Conservation (phyloP, 164 flowering plant species). For the Pachysandra terminalis region DNA sequence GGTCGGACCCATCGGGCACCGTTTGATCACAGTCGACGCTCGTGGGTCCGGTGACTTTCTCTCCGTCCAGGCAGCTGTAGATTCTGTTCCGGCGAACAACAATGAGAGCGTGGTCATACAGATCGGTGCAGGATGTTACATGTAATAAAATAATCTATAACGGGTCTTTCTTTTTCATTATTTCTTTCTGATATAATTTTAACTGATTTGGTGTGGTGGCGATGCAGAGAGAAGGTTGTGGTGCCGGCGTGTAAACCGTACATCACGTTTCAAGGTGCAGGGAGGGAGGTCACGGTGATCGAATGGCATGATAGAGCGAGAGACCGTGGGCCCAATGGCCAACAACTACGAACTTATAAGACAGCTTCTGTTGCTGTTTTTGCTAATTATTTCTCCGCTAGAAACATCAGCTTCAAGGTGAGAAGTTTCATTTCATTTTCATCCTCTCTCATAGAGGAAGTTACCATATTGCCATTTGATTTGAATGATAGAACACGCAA, state of each 20-base stretch:
- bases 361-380: too few relatives aligned
- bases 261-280: slow-evolving; percentile 85
- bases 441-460: background rate
- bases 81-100: slow-evolving; percentile 61
- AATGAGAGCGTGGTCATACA: slow-evolving; percentile 44
- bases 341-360: slow-evolving; percentile 77
- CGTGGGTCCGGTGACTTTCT: slow-evolving; percentile 62
- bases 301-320: too few relatives aligned
- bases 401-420: slow-evolving; percentile 96
- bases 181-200: background rate
- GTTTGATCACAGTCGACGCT: slow-evolving; percentile 49
- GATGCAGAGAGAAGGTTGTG: slow-evolving; percentile 82
- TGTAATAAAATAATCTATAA: slow-evolving; percentile 35
- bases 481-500: slow-evolving; percentile 55
- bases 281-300: slow-evolving; percentile 67
- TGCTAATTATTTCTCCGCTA: too few relatives aligned
- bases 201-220: slow-evolving; percentile 1
- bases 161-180: background rate
- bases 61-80: too few relatives aligned
- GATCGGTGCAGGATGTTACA: slow-evolving; percentile 65
- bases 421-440: background rate
- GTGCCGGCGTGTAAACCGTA: slow-evolving; percentile 77
- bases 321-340: slow-evolving; percentile 71
- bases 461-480: background rate
- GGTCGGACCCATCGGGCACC: slow-evolving; percentile 65